These are phyloP conservation scores for Beauveria sp. DNA, from an alignment of 2,329 filamentous ascomycete species.

Conservation along the genomic window DNA sequence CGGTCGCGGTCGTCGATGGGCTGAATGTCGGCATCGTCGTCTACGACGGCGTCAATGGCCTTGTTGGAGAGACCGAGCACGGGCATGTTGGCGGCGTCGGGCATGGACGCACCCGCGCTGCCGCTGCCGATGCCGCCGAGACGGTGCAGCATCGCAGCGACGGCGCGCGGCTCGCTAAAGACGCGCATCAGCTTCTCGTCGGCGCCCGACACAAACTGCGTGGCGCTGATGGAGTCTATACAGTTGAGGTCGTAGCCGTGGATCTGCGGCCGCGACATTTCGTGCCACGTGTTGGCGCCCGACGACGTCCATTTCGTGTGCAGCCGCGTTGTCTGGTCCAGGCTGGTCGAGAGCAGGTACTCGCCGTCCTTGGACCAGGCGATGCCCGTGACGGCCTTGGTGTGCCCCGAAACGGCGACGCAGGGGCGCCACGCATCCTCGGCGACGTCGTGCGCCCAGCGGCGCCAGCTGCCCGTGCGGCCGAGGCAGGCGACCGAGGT, in stretches of 20 bases:
- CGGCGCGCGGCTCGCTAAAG: slow-evolving; percentile 80
- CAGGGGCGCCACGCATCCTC: slow-evolving; percentile 68
- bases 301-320: slow-evolving; percentile 67
- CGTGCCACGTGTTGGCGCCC: slow-evolving; percentile 66
- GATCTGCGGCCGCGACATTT: slow-evolving; percentile 91
- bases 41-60: slow-evolving; percentile 58
- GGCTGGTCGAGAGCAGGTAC: slow-evolving; percentile 81
- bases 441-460: slow-evolving; percentile 61
- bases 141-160: slow-evolving; percentile 63
- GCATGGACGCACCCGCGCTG: slow-evolving; percentile 42
- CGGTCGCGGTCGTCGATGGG: slow-evolving; percentile 40
- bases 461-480: slow-evolving; percentile 86
- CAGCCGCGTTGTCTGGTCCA: slow-evolving; percentile 87
- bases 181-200: slow-evolving; percentile 98
- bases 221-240: slow-evolving; percentile 64
- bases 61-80: slow-evolving; percentile 96
- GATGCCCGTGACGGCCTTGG: slow-evolving; percentile 70
- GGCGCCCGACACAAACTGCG: slow-evolving; percentile 85
- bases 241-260: slow-evolving; percentile 98
- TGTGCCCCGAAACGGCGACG: slow-evolving; percentile 76
- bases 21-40: slow-evolving; percentile 40
- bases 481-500: slow-evolving; percentile 72
- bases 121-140: slow-evolving; percentile 52
- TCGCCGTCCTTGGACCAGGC: slow-evolving; percentile 76
- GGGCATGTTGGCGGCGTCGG: slow-evolving; percentile 89